Evolutionary conservation across 208 protist genomes (phyloP), one percentile per base, ranked within the genome.

Genomic region (Acanthamoeba lenticulata): DNA sequence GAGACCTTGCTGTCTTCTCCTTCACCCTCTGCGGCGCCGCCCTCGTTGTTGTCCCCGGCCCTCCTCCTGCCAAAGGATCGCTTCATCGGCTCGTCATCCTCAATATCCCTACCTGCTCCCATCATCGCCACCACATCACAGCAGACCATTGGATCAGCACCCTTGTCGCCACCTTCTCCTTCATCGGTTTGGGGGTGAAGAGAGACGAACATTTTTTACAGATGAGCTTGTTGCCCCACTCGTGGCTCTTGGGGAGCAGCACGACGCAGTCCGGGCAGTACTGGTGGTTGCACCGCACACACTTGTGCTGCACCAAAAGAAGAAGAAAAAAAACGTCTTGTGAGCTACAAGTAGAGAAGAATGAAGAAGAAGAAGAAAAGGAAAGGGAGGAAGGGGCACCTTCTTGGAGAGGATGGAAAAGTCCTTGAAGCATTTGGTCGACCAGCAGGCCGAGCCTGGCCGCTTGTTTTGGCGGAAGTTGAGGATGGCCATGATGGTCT

Each of bases 401-500:
- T 86, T 86, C 45, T 86, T 86, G 42, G 38, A 57, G 19, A 86
- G 32, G 42, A 86, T 9, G 21, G 38, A 40, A n/a, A 86, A 86
- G 6, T 57, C 77, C 45, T 86, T 55, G 45, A 55, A 57, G 45
- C 77, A 86, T 24, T 86, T 86, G 42, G 77, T 86, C 5, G 77
- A 86, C 77, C 77, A 86, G 42, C 77, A 86, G 77, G 38, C 77
- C 32, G 38, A 32, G 34, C 77, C 77, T 57, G 77, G 77, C 77
- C 77, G 77, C 42, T 86, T 86, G 77, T 38, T 38, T 11, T 52
- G 45, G 2, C 77, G 77, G 45, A 86, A 55, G 77, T 86, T 86
- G 45, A 86, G 45, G 45, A 86, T 86, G n/a, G 77, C 77, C 42
- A 55, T 57, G 42, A 86, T 86, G 40, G 77, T 86, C 45, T 86